phyloP scores from a whole-genome alignment of 352 stramenopile genomes.

The Pythium coloratum region DNA sequence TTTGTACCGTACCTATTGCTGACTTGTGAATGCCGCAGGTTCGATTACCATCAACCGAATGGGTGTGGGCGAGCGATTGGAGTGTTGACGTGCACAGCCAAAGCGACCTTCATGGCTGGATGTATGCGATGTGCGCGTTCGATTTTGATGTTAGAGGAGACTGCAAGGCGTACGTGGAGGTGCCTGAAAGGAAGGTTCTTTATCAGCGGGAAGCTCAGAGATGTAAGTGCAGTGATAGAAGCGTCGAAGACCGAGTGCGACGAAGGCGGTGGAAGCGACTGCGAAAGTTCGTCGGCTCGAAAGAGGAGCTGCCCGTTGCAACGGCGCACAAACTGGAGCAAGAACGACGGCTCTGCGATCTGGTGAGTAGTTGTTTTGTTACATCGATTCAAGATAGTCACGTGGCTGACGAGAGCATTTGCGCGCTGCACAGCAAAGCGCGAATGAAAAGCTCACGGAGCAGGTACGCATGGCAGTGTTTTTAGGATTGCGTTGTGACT shows the following conservation, averaged over 20 bases:
- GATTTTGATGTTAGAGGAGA: slow-evolving; percentile 18
- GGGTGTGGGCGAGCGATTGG: slow-evolving; percentile 67
- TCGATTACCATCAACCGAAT: slow-evolving; percentile 46
- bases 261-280: slow-evolving; percentile 60
- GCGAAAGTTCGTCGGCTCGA: slow-evolving; percentile 45
- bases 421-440: slow-evolving; percentile 37
- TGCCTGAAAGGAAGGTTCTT: not conserved
- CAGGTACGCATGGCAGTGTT: slow-evolving; percentile 32
- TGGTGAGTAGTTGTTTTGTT: slow-evolving; percentile 31
- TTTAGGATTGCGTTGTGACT: not conserved
- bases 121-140: slow-evolving; percentile 43
- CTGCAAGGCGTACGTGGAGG: slow-evolving; percentile 11
- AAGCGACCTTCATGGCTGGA: slow-evolving; percentile 60
- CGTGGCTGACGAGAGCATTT: not conserved
- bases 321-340: slow-evolving; percentile 34
- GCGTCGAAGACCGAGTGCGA: slow-evolving; percentile 37
- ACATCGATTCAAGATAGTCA: not conserved
- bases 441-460: slow-evolving; percentile 63
- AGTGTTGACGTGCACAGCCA: slow-evolving; percentile 37
- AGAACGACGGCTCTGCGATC: slow-evolving; percentile 33
- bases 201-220: not conserved
- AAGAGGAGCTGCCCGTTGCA: slow-evolving; percentile 26
- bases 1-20: not conserved
- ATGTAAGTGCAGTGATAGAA: slow-evolving; percentile 34
- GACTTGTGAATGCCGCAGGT: slow-evolving; percentile 34